A percentile compares a stretch with the other conserved stretches of the same genome.
These are phyloP conservation scores for Bauhinia variegata DNA, from an alignment of 306 rosid species.

Conservation along the genomic window DNA sequence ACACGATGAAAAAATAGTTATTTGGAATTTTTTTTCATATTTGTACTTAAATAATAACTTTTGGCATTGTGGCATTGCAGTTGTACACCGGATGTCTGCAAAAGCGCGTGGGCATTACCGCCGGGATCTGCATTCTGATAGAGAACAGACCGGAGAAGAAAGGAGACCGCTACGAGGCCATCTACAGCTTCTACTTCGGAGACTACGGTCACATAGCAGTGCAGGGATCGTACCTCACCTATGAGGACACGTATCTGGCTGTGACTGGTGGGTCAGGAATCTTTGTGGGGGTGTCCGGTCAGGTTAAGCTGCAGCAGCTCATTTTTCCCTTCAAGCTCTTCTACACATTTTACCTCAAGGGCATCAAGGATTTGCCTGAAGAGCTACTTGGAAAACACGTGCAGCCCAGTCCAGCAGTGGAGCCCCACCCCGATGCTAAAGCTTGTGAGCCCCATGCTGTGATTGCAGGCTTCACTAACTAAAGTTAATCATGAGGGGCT, in stretches of 20 bases:
- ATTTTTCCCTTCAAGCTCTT: slow-evolving; percentile 66
- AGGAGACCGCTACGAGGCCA: slow-evolving; percentile 66
- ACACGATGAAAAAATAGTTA: no score
- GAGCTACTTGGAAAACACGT: slow-evolving; percentile 50
- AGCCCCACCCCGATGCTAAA: slow-evolving; percentile 57
- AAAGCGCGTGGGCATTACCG: slow-evolving; percentile 63
- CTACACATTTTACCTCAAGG: slow-evolving; percentile 63
- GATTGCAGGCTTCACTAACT: slow-evolving; percentile 53
- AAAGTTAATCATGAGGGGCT: no score
- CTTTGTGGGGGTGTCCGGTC: slow-evolving; percentile 62
- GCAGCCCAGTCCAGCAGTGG: slow-evolving; percentile 49
- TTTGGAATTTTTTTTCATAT: no score
- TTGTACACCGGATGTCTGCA: slow-evolving; percentile 60
- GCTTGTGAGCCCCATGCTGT: slow-evolving; percentile 54
- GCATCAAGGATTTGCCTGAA: slow-evolving; percentile 57
- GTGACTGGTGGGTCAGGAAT: slow-evolving; percentile 71
- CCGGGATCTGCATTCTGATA: slow-evolving; percentile 63
- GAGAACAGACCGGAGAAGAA: slow-evolving; percentile 57
- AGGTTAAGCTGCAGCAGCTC: slow-evolving; percentile 60
- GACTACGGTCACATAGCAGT: slow-evolving; percentile 72
- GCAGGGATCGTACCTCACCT: slow-evolving; percentile 61
- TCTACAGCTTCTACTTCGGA: slow-evolving; percentile 69
- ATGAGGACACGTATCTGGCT: slow-evolving; percentile 56
- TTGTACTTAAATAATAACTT: no score
- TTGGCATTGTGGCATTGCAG: no score